Conservation (phyloP, 2,329 filamentous ascomycete genomes). For the Aureobasidium sp. region DNA sequence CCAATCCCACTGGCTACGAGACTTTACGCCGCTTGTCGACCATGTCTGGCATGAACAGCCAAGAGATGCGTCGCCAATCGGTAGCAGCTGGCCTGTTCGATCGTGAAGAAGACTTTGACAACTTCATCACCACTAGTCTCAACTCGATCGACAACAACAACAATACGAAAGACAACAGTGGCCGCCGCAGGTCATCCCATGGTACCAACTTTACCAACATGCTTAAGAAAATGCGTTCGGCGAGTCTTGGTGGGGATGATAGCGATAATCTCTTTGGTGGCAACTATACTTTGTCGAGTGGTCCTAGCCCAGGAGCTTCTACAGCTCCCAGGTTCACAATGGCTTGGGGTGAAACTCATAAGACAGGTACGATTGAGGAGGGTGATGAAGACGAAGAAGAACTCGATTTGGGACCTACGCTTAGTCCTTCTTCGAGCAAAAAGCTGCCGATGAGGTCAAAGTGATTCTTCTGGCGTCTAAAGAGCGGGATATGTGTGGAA, state of each 20-base stretch:
- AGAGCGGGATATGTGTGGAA: no score
- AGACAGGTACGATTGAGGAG: not conserved
- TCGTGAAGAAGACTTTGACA: constrained; percentile 13
- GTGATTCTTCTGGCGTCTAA: not conserved
- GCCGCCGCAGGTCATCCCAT: not conserved
- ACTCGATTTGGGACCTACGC: not conserved
- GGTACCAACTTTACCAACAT: not conserved
- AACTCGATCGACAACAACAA: not conserved
- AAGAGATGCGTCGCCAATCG: not conserved
- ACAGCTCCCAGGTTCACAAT: not conserved
- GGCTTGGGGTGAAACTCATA: not conserved
- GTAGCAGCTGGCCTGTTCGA: constrained; percentile 8
- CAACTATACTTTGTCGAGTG: not conserved
- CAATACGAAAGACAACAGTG: not conserved
- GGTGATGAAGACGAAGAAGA: not conserved
- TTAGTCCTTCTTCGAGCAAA: not conserved
- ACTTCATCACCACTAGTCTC: not conserved
- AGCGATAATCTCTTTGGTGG: not conserved
- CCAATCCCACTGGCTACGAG: constrained; percentile 13
- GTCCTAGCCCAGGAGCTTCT: not conserved
- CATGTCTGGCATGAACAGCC: not conserved
- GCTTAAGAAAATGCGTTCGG: not conserved
- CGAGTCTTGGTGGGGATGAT: not conserved
- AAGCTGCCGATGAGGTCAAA: not conserved
- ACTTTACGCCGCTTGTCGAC: constrained; percentile 8